Conservation (phyloP, 352 stramenopile genomes). For the Globisporangium radiosum region DNA sequence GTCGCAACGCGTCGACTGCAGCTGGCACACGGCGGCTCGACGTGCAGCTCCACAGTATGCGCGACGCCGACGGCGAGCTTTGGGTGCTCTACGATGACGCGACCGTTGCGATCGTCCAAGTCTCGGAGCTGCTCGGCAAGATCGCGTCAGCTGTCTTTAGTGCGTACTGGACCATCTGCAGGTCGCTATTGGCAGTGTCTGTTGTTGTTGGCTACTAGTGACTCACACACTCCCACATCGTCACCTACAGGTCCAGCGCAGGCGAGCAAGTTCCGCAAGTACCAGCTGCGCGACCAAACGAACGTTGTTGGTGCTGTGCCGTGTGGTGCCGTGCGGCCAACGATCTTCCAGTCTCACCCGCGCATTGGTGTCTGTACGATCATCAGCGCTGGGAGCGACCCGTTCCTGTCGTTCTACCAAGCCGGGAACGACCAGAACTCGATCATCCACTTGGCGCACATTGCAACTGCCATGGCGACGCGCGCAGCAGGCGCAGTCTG, state of each 20-base stretch:
- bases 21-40: conserved; percentile 22
- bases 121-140: conserved; percentile 49
- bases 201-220: no score
- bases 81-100: conserved; percentile 76
- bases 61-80: conserved; percentile 41
- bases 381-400: conserved; percentile 53
- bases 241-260: conserved; percentile 35
- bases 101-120: conserved; percentile 71
- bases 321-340: conserved; percentile 55
- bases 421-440: conserved; percentile 82
- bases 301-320: conserved; percentile 54
- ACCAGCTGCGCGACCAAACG: conserved; percentile 59
- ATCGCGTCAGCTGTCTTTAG: conserved; percentile 50
- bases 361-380: conserved; percentile 69
- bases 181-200: neutral
- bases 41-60: conserved; percentile 17
- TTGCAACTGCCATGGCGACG: conserved; percentile 73
- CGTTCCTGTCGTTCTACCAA: conserved; percentile 80
- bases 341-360: conserved; percentile 79
- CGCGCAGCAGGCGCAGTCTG: conserved; percentile 68
- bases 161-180: conserved; percentile 8
- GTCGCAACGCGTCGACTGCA: conserved; percentile 26
- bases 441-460: conserved; percentile 82
- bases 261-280: conserved; percentile 78
- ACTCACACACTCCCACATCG: no score